A percentile compares a stretch with the other conserved stretches of the same genome.
phyloP scores from a whole-genome alignment of 805 yeast species.

The Kluyveromyces nonfermentans region DNA sequence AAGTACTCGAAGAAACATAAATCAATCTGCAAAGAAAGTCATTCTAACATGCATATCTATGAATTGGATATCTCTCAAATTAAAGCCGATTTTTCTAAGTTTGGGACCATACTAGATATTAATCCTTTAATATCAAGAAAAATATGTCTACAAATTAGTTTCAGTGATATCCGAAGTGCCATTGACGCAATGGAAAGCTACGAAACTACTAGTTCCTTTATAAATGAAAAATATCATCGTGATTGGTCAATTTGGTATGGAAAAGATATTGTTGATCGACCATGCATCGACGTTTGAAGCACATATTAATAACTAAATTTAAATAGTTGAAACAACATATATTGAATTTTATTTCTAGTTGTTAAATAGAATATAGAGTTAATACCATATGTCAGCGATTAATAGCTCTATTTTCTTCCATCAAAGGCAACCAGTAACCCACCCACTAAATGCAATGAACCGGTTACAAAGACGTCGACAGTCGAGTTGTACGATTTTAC shows the following conservation, averaged over 20 bases:
- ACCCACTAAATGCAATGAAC: constrained; percentile 90
- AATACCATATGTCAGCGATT: neutral
- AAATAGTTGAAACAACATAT: neutral
- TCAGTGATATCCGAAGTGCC: constrained; percentile 49
- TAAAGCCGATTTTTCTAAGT: constrained; percentile 40
- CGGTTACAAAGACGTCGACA: constrained; percentile 80
- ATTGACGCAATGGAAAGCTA: constrained; percentile 45
- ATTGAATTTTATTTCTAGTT: neutral
- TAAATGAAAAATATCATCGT: constrained; percentile 37
- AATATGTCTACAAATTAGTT: constrained; percentile 52
- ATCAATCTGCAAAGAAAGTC: neutral
- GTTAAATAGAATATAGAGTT: neutral
- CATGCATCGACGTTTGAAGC: constrained; percentile 29
- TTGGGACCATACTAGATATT: constrained; percentile 54
- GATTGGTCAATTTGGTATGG: constrained; percentile 63
- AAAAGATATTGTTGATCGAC: constrained; percentile 54
- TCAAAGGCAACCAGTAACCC: constrained; percentile 85
- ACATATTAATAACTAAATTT: constrained; percentile 3
- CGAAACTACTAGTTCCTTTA: constrained; percentile 25
- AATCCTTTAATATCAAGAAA: constrained; percentile 60
- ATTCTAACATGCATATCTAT: constrained; percentile 34
- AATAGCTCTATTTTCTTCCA: constrained; percentile 15
- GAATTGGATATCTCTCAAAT: constrained; percentile 39
- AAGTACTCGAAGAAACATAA: constrained; percentile 22
- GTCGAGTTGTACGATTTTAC: constrained; percentile 31